Percentiles rank a stretch among this genome's conserved stretches.
These are phyloP conservation scores for Populus hybrid DNA, from an alignment of 441 rosid species.

Conservation along the genomic window DNA sequence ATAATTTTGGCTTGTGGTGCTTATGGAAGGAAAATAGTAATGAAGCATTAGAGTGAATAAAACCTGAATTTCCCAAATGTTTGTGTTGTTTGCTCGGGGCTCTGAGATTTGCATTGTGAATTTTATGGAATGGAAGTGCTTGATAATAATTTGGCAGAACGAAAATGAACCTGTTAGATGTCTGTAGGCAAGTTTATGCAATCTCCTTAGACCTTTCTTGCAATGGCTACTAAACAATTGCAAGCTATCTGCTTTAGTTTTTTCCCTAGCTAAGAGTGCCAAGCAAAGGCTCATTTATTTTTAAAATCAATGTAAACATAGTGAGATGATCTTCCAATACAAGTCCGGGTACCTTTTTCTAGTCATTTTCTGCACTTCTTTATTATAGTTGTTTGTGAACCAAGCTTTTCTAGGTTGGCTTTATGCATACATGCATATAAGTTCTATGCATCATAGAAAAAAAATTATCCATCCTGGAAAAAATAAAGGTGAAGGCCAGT, in stretches of 20 bases:
- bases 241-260: not conserved
- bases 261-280: not conserved
- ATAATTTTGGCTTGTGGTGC: not conserved
- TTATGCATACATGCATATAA: not conserved
- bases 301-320: not conserved
- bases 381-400: not conserved
- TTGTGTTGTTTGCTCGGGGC: not conserved
- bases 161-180: not conserved
- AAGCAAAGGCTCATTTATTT: not conserved
- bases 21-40: not conserved
- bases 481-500: not conserved
- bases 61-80: not conserved
- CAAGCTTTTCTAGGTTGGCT: not conserved
- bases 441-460: not conserved
- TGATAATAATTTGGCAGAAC: not conserved
- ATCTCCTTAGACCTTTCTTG: not conserved
- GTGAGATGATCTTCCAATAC: not conserved
- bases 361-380: not conserved
- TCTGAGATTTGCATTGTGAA: not conserved
- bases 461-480: not conserved
- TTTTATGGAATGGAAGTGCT: not conserved
- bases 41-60: not conserved
- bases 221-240: constrained; percentile 2
- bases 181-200: constrained; percentile 3
- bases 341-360: not conserved